Percentiles rank a stretch among this genome's conserved stretches.
These are phyloP conservation scores for Parmelia sp. DNA, from an alignment of 495 filamentous ascomycete species.

Conservation along the genomic window DNA sequence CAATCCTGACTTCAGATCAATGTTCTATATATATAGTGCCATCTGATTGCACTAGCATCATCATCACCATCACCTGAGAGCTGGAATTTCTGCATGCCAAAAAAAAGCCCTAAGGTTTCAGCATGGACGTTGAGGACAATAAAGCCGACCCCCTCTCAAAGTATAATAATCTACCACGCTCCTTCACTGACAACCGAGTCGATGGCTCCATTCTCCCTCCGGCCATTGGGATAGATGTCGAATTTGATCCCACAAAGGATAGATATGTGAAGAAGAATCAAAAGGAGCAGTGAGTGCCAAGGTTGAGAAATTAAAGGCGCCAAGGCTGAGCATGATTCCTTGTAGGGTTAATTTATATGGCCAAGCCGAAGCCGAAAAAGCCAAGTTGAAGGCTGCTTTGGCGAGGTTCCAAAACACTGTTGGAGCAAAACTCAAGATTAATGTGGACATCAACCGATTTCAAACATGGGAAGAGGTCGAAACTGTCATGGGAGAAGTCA, in stretches of 20 bases:
- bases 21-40: too few relatives aligned
- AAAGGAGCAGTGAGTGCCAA: background rate
- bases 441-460: background rate
- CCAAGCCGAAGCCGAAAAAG: background rate
- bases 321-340: background rate
- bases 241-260: background rate
- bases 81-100: too few relatives aligned
- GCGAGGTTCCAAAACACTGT: background rate
- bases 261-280: background rate
- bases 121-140: background rate
- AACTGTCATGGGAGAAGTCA: background rate
- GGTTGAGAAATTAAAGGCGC: background rate
- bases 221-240: background rate
- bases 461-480: conserved; percentile 1
- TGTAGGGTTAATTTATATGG: background rate
- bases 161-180: background rate
- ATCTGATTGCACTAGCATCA: too few relatives aligned
- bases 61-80: too few relatives aligned
- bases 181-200: background rate
- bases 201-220: background rate
- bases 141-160: background rate
- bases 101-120: too few relatives aligned
- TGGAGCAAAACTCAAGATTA: background rate
- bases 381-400: background rate
- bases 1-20: too few relatives aligned